Percentiles rank a stretch among this genome's conserved stretches.
Evolutionary conservation across 1,284 basidiomycete genomes (phyloP).

Genomic region (Cutaneotrichosporon sp.): DNA sequence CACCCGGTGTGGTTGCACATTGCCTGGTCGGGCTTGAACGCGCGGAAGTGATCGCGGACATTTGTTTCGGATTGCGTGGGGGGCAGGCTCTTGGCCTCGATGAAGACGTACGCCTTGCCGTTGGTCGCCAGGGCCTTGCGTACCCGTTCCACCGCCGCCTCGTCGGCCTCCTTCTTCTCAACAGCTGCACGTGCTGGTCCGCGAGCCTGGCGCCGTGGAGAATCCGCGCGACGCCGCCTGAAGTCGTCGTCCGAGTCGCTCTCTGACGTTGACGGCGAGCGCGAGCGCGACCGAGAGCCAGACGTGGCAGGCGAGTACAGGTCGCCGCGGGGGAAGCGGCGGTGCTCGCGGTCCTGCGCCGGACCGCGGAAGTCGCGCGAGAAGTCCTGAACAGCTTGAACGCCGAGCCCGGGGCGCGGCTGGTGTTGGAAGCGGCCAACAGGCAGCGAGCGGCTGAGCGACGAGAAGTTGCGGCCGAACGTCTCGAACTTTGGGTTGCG

Average conservation of each 20-base stretch:
- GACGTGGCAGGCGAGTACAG: slow-evolving; percentile 22
- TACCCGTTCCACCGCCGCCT: slow-evolving; percentile 33
- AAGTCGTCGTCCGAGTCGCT: slow-evolving; percentile 40
- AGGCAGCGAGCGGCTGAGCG: slow-evolving; percentile 28
- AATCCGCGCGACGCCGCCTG: slow-evolving; percentile 22
- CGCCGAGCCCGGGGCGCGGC: slow-evolving; percentile 1
- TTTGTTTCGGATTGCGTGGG: slow-evolving; percentile 31
- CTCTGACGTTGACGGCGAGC: slow-evolving; percentile 21
- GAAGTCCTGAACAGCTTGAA: slow-evolving; percentile 24
- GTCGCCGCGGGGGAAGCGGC: slow-evolving; percentile 11
- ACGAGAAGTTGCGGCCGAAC: slow-evolving; percentile 25
- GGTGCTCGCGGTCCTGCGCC: slow-evolving; percentile 4
- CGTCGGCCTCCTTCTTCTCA: slow-evolving; percentile 32
- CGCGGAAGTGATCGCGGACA: slow-evolving; percentile 46
- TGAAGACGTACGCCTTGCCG: slow-evolving; percentile 41
- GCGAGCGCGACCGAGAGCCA: slow-evolving; percentile 28
- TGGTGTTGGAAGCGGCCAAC: slow-evolving; percentile 15
- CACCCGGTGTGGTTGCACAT: slow-evolving; percentile 41
- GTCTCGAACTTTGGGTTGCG: slow-evolving; percentile 19
- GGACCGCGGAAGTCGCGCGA: slow-evolving; percentile 21
- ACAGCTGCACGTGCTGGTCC: slow-evolving; percentile 16
- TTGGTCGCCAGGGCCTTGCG: slow-evolving; percentile 38
- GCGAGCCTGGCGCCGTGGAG: slow-evolving; percentile 16
- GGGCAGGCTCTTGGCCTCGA: slow-evolving; percentile 41
- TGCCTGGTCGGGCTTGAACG: slow-evolving; percentile 47